Evolutionary conservation across 345 rosid species (phyloP), one percentile per base, ranked within the genome.

Genomic region (Brassica nigra): DNA sequence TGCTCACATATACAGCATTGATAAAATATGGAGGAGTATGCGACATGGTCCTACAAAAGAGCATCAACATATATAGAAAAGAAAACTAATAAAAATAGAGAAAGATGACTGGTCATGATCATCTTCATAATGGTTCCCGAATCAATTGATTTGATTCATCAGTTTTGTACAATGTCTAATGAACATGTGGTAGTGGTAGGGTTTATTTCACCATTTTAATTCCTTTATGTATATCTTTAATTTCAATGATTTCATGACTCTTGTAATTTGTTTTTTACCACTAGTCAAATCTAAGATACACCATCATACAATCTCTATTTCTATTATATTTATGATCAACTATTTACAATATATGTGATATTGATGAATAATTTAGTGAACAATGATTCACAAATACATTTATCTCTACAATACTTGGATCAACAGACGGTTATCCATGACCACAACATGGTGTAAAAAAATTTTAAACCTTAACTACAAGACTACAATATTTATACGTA

Each of bases 131-230:
- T 76, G 83, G 76, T 69, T 75, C 55, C 68, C 33, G 39, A 76
- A 59, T 80, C 80, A 65, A 70, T 70, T 76, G 80, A 75, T 75
- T 75, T 80, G 83, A 75, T 75, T 76, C 76, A 70, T 70, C 63
- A 75, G 76, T 75, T 70, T 54, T 66, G 80, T 64, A 80, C 82
- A 79, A 61, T 79, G 66, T 52, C 36, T 68, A 68, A 62, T 79
- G 49, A 79, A 68, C 75, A 79, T 73, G 78, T 67, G 74, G 78
- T 74, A 68, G 75, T 79, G 82, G 78, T 79, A 79, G 82, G 82
- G 82, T 79, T 79, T 62, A 62, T 68, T 68, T 67, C 70, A 63
- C 68, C 72, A 62, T 20, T 61, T 80, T 63, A 73, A 44, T 75
- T 70, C 69, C 34, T 14, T 31, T 77, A 9, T 27, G 4, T 52